Evolutionary conservation across 176 grass and related monocot genomes (phyloP), one percentile per base, ranked within the genome.

Genomic region (Ensete glaucum): DNA sequence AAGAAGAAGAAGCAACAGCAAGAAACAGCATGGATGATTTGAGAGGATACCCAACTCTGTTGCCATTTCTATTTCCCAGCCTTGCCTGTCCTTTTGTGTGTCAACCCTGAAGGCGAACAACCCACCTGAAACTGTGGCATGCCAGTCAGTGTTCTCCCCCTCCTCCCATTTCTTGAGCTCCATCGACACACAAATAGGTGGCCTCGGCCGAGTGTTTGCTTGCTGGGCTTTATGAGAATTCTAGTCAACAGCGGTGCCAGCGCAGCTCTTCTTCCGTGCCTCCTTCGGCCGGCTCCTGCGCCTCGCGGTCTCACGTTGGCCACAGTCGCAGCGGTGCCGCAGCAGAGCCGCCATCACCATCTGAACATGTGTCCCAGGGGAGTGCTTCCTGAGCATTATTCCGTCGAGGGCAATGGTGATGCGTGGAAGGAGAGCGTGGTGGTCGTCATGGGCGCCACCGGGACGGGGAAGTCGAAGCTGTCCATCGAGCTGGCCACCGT

Each of bases 381-480:
- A 4, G 27, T 9, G 3, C 48, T 16, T n/a, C 11, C 11, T 20
- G 50, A 3, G 16, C 6, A 23, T 0, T 52, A 20, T 11, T 17
- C 9, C 49, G 63, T 52, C 11, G 9, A 14, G 4, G 52, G 29
- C 8, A 62, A 57, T 25, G 27, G 13, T 27, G 6, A 43, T 8
- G 55, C 2, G 9, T 14, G 11, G 2, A 20, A 52, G 29, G 29
- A 72, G n/a, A 15, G 48, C 26, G 72, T 93, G 77, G 90, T 93
- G 71, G 87, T 85, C 70, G 84, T 93, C 84, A 59, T 93, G 29
- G 90, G 90, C 11, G 85, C 90, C 6, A 93, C 90, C 21, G 90
- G 90, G 15, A 87, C 90, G 20, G 90, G 90, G 0, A 94, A 94
- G 91, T 87, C 91, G 2, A 87, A 88, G 85, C 88, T 94, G 29